phyloP scores from a whole-genome alignment of 2,329 filamentous ascomycete species.

The Berkeleyomyces basicola region DNA sequence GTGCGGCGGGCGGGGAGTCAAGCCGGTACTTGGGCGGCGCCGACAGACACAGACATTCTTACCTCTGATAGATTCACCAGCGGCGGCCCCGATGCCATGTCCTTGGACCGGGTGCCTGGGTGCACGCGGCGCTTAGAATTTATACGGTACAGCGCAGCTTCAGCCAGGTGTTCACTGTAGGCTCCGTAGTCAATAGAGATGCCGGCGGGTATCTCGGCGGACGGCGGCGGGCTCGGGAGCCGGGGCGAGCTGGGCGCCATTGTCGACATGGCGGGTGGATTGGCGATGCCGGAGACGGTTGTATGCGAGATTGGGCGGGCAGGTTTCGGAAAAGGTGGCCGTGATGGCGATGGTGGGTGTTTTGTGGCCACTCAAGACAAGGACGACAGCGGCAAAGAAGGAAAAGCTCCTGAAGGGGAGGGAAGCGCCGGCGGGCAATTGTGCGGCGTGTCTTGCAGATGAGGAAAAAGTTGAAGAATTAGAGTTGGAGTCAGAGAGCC shows the following conservation, averaged over 20 bases:
- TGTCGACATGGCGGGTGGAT: slow-evolving; percentile 29
- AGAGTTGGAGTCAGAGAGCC: not conserved
- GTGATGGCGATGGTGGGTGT: not conserved
- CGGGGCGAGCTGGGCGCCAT: slow-evolving; percentile 67
- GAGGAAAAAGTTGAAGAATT: not conserved
- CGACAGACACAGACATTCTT: slow-evolving; percentile 18
- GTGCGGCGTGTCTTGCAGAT: not conserved
- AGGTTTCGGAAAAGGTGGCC: not conserved
- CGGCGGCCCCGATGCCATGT: slow-evolving; percentile 86
- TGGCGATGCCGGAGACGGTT: not conserved
- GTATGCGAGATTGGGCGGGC: not conserved
- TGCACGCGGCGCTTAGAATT: slow-evolving; percentile 73
- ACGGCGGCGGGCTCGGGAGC: slow-evolving; percentile 83
- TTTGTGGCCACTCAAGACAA: not conserved
- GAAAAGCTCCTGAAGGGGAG: not conserved
- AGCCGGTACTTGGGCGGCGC: not conserved
- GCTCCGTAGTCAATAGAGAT: slow-evolving; percentile 57
- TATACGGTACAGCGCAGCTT: slow-evolving; percentile 48
- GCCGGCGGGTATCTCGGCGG: slow-evolving; percentile 83
- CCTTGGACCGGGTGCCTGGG: slow-evolving; percentile 75
- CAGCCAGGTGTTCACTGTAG: slow-evolving; percentile 29
- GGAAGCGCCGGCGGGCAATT: not conserved
- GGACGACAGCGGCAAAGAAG: not conserved
- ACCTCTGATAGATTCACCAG: slow-evolving; percentile 75
- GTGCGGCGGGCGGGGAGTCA: not conserved